Evolutionary conservation across 2,329 filamentous ascomycete species (phyloP).

Genomic region (Leptographium procerum): DNA sequence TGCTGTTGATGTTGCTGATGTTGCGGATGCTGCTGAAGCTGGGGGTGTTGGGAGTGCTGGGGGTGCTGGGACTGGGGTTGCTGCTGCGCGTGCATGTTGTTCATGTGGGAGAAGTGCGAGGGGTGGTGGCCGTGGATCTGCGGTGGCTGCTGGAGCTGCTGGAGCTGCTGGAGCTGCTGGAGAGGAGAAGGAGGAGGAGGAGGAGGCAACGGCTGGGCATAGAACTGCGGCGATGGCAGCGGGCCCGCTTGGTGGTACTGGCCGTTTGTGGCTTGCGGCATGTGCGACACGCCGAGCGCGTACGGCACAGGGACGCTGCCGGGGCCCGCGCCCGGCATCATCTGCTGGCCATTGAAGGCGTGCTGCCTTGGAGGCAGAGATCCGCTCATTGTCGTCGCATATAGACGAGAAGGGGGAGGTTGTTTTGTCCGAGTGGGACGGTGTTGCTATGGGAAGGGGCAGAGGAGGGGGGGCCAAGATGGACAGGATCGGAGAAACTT

Average conservation of each 20-base stretch:
- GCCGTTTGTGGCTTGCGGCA: conserved; percentile 5
- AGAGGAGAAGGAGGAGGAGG: no score
- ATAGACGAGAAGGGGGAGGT: not conserved
- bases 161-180: no score
- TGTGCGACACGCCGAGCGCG: conserved; percentile 7
- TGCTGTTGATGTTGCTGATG: conserved; percentile 1
- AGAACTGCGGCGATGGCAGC: conserved; percentile 9
- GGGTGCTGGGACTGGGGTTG: not conserved
- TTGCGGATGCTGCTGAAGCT: not conserved
- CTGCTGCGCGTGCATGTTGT: conserved; percentile 2
- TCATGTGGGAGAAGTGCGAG: not conserved
- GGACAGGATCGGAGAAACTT: not conserved
- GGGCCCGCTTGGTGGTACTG: conserved; percentile 4
- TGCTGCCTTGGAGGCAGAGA: conserved; percentile 27
- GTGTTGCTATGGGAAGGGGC: not conserved
- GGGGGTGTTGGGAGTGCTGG: not conserved
- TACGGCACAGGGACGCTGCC: conserved; percentile 8
- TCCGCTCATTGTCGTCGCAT: conserved; percentile 27
- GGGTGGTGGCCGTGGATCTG: not conserved
- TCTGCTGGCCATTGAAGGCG: conserved; percentile 26
- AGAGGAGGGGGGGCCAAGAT: not conserved
- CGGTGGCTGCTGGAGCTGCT: not conserved
- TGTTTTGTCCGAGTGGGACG: not conserved
- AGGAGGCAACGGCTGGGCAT: conserved; percentile 6
- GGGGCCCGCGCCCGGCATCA: conserved; percentile 3